These are phyloP conservation scores for Sordariomycetes sp. DNA, from an alignment of 2,329 filamentous ascomycete genomes.

Conservation along the genomic window DNA sequence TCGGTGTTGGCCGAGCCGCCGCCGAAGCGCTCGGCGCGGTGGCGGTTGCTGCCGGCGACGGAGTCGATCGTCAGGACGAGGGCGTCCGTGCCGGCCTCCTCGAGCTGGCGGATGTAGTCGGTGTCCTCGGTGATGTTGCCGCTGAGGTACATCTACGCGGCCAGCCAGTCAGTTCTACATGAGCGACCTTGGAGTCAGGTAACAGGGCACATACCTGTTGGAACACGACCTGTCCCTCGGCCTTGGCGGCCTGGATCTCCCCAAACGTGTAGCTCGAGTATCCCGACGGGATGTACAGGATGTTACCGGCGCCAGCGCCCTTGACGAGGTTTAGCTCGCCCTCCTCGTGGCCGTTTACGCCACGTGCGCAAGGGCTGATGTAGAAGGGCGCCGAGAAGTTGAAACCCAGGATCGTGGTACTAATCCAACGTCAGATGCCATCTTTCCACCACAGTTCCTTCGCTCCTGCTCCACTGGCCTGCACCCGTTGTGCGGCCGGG, in stretches of 20 bases:
- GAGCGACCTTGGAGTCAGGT: neutral
- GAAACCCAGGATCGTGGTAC: constrained; percentile 39
- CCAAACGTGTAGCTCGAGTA: constrained; percentile 22
- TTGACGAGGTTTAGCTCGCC: constrained; percentile 39
- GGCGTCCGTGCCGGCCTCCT: constrained; percentile 22
- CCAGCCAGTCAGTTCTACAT: neutral
- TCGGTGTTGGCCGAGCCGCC: constrained; percentile 21
- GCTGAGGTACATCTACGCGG: constrained; percentile 18
- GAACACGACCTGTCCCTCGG: constrained; percentile 24
- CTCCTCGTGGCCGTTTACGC: constrained; percentile 29
- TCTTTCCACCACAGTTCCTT: neutral
- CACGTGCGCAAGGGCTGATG: constrained; percentile 38
- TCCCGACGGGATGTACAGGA: constrained; percentile 36
- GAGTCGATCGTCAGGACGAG: constrained; percentile 28
- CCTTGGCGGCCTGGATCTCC: constrained; percentile 24
- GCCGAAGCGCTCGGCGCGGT: constrained; percentile 26
- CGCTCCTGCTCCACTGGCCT: neutral
- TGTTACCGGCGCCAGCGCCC: constrained; percentile 33
- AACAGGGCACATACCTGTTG: constrained; percentile 16
- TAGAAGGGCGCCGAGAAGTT: constrained; percentile 45
- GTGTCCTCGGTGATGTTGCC: constrained; percentile 21
- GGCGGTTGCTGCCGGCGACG: constrained; percentile 16
- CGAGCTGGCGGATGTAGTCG: constrained; percentile 17
- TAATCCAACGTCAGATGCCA: constrained; percentile 9
- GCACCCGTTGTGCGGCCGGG: neutral